Evolutionary conservation across 495 filamentous ascomycete genomes (phyloP).

Genomic region (Penicillium dipodomyicola): DNA sequence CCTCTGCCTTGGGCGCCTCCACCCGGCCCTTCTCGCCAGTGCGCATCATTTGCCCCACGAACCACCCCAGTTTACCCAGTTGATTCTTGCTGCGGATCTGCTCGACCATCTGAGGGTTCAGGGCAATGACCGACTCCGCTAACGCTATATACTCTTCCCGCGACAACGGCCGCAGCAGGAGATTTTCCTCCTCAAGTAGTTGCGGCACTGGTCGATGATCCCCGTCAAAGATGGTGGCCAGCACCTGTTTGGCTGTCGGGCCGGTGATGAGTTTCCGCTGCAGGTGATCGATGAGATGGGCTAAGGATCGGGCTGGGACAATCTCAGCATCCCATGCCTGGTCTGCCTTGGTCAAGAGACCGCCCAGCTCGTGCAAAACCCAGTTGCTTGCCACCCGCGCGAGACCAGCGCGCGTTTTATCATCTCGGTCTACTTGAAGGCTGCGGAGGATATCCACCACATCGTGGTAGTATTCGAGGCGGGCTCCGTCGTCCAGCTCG

Average conservation of each 20-base stretch:
- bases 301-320: constrained; percentile 60
- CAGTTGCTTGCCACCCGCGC: constrained; percentile 57
- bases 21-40: constrained; percentile 71
- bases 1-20: constrained; percentile 70
- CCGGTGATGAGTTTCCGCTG: constrained; percentile 68
- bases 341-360: constrained; percentile 58
- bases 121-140: constrained; percentile 39
- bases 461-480: constrained; percentile 79
- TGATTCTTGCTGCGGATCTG: constrained; percentile 66
- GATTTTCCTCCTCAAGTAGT: constrained; percentile 62
- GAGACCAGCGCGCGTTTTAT: constrained; percentile 25
- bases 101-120: constrained; percentile 60
- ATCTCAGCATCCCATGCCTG: constrained; percentile 52
- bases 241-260: constrained; percentile 69
- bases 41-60: constrained; percentile 90
- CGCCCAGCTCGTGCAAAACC: constrained; percentile 88
- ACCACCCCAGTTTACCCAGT: constrained; percentile 76
- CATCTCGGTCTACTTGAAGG: constrained; percentile 36
- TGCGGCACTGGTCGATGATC: constrained; percentile 52
- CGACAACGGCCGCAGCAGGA: constrained; percentile 61
- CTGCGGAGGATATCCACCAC: constrained; percentile 57
- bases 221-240: constrained; percentile 58
- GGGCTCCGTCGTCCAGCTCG: constrained; percentile 71
- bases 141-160: constrained; percentile 47
- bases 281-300: constrained; percentile 64